phyloP scores from a whole-genome alignment of 768 basidiomycete species.

The Naganishia vishniacii region DNA sequence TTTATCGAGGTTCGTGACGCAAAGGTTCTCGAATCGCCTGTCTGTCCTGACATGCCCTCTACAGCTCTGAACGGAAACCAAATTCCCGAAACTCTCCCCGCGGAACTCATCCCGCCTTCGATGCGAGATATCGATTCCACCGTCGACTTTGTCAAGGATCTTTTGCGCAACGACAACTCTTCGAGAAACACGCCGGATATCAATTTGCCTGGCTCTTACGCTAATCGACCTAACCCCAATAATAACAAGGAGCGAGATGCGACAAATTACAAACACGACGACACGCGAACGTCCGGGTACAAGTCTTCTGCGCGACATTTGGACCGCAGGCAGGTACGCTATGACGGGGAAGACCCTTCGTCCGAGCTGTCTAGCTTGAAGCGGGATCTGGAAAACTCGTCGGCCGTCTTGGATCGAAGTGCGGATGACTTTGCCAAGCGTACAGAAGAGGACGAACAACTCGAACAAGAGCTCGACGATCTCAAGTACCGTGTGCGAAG shows the following conservation, averaged over 20 bases:
- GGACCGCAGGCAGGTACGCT: slow-evolving; percentile 71
- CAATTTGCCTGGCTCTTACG: slow-evolving; percentile 26
- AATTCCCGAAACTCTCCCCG: slow-evolving; percentile 77
- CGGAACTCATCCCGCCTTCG: slow-evolving; percentile 87
- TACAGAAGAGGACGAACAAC: slow-evolving; percentile 75
- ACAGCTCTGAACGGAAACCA: slow-evolving; percentile 85
- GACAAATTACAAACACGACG: slow-evolving; percentile 78
- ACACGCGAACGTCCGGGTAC: slow-evolving; percentile 65
- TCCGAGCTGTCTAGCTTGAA: slow-evolving; percentile 81
- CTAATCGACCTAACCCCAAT: neutral
- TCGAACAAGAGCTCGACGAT: slow-evolving; percentile 85
- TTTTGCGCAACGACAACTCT: slow-evolving; percentile 70
- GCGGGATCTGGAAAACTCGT: slow-evolving; percentile 69
- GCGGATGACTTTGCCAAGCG: slow-evolving; percentile 60
- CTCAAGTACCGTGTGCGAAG: slow-evolving; percentile 76
- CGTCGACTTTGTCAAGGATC: slow-evolving; percentile 78
- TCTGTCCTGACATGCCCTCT: neutral
- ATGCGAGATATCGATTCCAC: slow-evolving; percentile 80
- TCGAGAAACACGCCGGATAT: slow-evolving; percentile 53
- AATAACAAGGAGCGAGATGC: slow-evolving; percentile 61
- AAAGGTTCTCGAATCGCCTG: no score
- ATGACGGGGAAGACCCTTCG: slow-evolving; percentile 60
- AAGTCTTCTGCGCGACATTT: slow-evolving; percentile 75
- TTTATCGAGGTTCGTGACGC: slow-evolving; percentile 80
- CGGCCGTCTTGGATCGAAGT: slow-evolving; percentile 69